These are phyloP conservation scores for Firmiana major DNA, from an alignment of 345 rosid species.

Conservation along the genomic window DNA sequence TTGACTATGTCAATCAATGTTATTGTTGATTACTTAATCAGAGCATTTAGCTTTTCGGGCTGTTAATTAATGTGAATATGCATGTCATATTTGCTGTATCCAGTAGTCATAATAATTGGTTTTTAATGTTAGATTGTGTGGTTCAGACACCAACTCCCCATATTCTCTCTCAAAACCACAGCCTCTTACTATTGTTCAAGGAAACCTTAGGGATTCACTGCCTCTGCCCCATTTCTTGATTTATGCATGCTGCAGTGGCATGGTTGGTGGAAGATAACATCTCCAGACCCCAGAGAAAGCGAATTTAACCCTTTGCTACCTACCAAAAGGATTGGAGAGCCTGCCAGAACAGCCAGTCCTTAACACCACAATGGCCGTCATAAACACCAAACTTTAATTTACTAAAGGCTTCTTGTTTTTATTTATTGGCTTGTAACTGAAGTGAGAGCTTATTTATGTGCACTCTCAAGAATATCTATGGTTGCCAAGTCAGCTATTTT, in stretches of 20 bases:
- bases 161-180: not conserved
- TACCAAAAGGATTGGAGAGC: not conserved
- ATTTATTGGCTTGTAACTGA: not conserved
- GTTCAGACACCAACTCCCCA: not conserved
- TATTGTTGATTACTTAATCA: not conserved
- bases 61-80: not conserved
- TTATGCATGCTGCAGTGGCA: slow-evolving; percentile 5
- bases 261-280: slow-evolving; percentile 22
- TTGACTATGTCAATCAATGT: not conserved
- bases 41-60: not conserved
- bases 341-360: not conserved
- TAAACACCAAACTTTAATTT: not conserved
- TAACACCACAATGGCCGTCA: not conserved
- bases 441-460: not conserved
- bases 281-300: not conserved
- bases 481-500: not conserved
- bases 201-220: not conserved
- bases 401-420: not conserved
- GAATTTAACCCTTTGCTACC: slow-evolving; percentile 1
- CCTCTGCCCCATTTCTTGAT: slow-evolving; percentile 3
- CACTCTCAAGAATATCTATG: not conserved
- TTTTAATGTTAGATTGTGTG: not conserved
- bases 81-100: not conserved
- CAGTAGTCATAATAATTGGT: not conserved
- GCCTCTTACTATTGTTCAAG: slow-evolving; percentile 3